Conservation (phyloP, 495 filamentous ascomycete genomes). For the Penicillium malachiteum region DNA sequence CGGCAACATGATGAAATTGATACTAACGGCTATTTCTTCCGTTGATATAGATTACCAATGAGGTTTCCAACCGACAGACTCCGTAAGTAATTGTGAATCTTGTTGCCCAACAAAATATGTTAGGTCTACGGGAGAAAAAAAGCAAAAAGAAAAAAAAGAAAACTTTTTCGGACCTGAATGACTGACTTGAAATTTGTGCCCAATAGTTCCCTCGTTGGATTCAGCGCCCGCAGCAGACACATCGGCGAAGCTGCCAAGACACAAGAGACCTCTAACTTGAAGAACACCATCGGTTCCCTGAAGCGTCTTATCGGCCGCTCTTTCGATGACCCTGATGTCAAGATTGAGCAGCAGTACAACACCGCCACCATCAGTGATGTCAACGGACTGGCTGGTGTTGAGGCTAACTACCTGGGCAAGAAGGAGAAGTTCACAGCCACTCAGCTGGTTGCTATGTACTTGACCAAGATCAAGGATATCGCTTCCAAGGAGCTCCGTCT, state of each 20-base stretch:
- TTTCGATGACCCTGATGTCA: slow-evolving; percentile 84
- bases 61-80: slow-evolving; percentile 97
- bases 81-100: slow-evolving; percentile 65
- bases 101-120: slow-evolving; percentile 9
- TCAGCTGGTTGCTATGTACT: slow-evolving; percentile 90
- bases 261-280: slow-evolving; percentile 98
- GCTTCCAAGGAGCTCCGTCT: slow-evolving; percentile 84
- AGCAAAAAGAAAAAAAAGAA: too few species aligned
- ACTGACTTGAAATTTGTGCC: slow-evolving; percentile 33
- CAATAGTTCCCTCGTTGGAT: slow-evolving; percentile 84
- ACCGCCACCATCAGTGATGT: slow-evolving; percentile 85
- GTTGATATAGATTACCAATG: slow-evolving; percentile 83
- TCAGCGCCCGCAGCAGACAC: slow-evolving; percentile 88
- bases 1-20: slow-evolving; percentile 1
- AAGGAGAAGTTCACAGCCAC: slow-evolving; percentile 91
- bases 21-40: slow-evolving; percentile 22
- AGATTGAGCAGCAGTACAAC: slow-evolving; percentile 88
- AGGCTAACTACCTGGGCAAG: slow-evolving; percentile 91
- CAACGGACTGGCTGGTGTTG: slow-evolving; percentile 90
- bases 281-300: slow-evolving; percentile 92
- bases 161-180: not conserved
- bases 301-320: slow-evolving; percentile 88
- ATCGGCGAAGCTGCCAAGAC: slow-evolving; percentile 96
- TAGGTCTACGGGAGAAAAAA: not conserved
- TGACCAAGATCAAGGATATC: slow-evolving; percentile 90